Evolutionary conservation across 2,329 filamentous ascomycete genomes (phyloP).

Genomic region (Aspergillus brasiliensis): DNA sequence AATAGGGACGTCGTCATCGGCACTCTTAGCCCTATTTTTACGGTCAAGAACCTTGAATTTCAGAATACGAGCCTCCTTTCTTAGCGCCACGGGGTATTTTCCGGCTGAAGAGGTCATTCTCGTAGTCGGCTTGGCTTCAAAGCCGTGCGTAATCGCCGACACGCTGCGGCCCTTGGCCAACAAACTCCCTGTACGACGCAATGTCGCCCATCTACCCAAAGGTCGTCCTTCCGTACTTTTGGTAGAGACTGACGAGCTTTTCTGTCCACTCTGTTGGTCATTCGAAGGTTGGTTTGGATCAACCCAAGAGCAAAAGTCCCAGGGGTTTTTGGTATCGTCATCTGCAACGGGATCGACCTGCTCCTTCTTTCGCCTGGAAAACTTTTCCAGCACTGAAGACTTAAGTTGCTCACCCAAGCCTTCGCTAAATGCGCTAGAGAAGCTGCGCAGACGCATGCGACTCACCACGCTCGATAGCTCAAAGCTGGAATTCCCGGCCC

Average conservation of each 20-base stretch:
- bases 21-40: constrained; percentile 3
- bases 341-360: constrained; percentile 1
- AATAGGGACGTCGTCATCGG: neutral
- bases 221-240: constrained; percentile 7
- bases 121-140: constrained; percentile 14
- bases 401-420: constrained; percentile 12
- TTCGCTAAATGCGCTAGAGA: constrained; percentile 14
- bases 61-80: constrained; percentile 15
- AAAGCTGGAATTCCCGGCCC: constrained; percentile 9
- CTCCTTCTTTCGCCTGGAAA: constrained; percentile 16
- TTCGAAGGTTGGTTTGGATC: constrained; percentile 8
- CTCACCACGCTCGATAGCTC: constrained; percentile 18
- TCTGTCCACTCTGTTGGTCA: constrained; percentile 4
- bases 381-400: constrained; percentile 24
- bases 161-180: constrained; percentile 16
- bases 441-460: constrained; percentile 16
- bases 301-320: constrained; percentile 20
- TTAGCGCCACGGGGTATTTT: constrained; percentile 13
- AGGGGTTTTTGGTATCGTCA: constrained; percentile 12
- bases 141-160: constrained; percentile 13
- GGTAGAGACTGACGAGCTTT: neutral
- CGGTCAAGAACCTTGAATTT: constrained; percentile 11
- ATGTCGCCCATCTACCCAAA: constrained; percentile 11
- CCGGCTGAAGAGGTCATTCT: constrained; percentile 11
- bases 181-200: constrained; percentile 16